These are phyloP conservation scores for Nematocida displodere DNA, from an alignment of 371 early-diverging fungal genomes.

Conservation along the genomic window DNA sequence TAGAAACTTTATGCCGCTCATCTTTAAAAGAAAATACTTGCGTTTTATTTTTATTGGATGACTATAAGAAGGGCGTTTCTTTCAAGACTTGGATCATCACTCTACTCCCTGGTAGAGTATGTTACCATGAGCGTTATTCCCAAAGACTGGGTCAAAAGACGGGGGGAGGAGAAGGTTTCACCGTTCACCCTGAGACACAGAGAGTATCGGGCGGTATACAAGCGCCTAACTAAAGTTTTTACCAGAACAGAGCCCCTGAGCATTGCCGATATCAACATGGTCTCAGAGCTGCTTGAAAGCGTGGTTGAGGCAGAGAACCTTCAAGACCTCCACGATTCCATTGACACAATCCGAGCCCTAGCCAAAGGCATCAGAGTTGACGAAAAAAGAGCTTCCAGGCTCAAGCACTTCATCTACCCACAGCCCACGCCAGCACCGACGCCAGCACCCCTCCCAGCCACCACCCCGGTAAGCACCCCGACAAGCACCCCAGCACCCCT, in stretches of 20 bases:
- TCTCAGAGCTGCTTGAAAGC: neutral
- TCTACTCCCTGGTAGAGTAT: neutral
- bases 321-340: neutral
- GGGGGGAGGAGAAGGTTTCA: neutral
- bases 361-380: neutral
- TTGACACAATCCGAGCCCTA: neutral
- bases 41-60: conserved; percentile 35
- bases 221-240: neutral
- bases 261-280: neutral
- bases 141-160: neutral
- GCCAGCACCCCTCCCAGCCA: neutral
- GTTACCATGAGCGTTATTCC: conserved; percentile 17
- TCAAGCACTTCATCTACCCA: neutral
- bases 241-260: neutral
- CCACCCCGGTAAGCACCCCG: neutral
- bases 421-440: neutral
- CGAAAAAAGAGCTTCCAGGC: neutral
- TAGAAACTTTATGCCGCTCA: conserved; percentile 61
- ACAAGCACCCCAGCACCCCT: too few relatives aligned
- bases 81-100: neutral
- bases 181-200: neutral
- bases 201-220: conserved; percentile 17
- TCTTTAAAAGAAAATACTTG: conserved; percentile 6
- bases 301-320: neutral
- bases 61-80: neutral